Base-by-base conservation (phyloP, 768 basidiomycete species). In the Tricholoma sp. region DNA sequence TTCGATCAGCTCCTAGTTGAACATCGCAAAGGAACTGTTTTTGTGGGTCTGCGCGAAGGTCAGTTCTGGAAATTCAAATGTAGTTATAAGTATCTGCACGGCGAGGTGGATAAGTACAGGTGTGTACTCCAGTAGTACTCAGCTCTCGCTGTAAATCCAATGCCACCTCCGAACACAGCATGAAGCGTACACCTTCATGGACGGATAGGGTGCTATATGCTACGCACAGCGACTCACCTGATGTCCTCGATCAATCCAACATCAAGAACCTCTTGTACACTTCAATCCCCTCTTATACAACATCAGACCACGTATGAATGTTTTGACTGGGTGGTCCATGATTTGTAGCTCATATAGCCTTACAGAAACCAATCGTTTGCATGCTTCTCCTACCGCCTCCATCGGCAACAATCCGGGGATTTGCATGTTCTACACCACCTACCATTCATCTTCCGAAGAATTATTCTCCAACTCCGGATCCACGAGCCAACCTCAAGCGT, bases 191-290 rank as follows among this genome's bases (percentile, higher is more conserved):
- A 1, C 95, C 96, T 0, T 84, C 94, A 18, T 98, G 93, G 90
- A 97, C 94, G 29, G 96, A 98, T 70, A 81, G 96, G 45, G 81
- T 98, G 44, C 74, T 98, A 65, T 97, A 93, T 65, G 79, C 90
- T 11, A 91, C 90, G 5, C 76, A 85, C 65, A 79, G 79, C 18
- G 90, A 91, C 67, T 80, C 79, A 2, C 81, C 82, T 1, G 75
- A 79, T 55, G 69, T 69, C 6, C 75, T 76, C 7, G 74, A 80
- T 9, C 64, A 73, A 36, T 83, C 87, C 1, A 65, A 77, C 56
- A 83, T 89, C 58, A 77, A 68, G 3, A 89, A 87, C 58, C 56
- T 90, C 17, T 66, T 91, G 50, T 95, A 95, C 67, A 89, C 89
- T 1, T 83, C 85, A 36, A 79, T 94, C 59, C 89, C 88, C 12